These are phyloP conservation scores for Leccinum incarnatum DNA, from an alignment of 768 basidiomycete species.

Conservation along the genomic window DNA sequence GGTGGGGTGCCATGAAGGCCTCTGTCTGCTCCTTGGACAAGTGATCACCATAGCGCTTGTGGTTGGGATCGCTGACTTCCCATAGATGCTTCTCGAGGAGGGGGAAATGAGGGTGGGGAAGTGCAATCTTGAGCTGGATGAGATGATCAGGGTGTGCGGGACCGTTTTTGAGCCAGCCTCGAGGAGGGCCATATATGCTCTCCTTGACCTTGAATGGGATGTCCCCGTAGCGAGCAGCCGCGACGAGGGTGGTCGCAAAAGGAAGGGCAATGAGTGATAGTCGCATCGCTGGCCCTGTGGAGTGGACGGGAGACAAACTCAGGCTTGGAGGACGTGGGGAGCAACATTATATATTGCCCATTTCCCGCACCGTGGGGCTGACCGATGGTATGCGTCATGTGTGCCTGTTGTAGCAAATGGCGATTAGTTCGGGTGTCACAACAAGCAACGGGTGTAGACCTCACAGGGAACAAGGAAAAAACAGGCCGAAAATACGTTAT, in stretches of 20 bases:
- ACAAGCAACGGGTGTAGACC: neutral
- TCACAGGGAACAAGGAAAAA: neutral
- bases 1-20: conserved; percentile 54
- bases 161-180: conserved; percentile 46
- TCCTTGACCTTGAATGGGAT: conserved; percentile 45
- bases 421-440: neutral
- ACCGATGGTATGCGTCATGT: neutral
- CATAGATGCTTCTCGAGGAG: conserved; percentile 50
- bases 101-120: conserved; percentile 51
- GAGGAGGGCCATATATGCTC: conserved; percentile 40
- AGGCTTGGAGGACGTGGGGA: neutral
- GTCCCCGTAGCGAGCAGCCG: conserved; percentile 9
- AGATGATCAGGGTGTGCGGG: conserved; percentile 43
- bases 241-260: conserved; percentile 12
- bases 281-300: conserved; percentile 9
- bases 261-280: conserved; percentile 11
- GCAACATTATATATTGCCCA: conserved; percentile 9
- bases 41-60: conserved; percentile 52
- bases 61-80: conserved; percentile 57
- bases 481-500: neutral
- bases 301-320: neutral
- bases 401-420: neutral
- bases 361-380: neutral
- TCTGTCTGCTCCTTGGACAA: conserved; percentile 68
- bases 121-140: conserved; percentile 57